These are phyloP conservation scores for Coemansia umbellata DNA, from an alignment of 192 early-diverging fungal species.

Conservation along the genomic window DNA sequence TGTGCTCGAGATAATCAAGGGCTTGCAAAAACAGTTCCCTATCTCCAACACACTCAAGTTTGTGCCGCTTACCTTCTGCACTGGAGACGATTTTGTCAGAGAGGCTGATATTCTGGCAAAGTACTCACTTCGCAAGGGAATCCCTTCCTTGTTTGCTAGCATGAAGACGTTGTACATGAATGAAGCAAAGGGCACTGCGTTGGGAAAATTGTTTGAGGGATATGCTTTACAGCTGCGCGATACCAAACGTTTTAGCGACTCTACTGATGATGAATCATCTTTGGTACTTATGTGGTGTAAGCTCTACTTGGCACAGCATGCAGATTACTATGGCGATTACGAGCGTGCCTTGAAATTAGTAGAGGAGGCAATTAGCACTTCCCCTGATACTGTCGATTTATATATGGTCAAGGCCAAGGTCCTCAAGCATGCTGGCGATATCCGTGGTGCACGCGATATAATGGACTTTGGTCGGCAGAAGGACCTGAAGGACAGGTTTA, in stretches of 20 bases:
- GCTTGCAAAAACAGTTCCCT: conserved; percentile 68
- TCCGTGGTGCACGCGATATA: conserved; percentile 61
- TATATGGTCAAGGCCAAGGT: conserved; percentile 93
- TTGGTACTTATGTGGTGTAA: conserved; percentile 83
- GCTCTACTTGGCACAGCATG: conserved; percentile 89
- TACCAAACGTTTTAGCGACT: conserved; percentile 48
- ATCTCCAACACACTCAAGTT: conserved; percentile 77
- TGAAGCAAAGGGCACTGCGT: conserved; percentile 60
- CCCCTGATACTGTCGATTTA: conserved; percentile 89
- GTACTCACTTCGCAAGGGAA: conserved; percentile 80
- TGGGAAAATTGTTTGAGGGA: conserved; percentile 66
- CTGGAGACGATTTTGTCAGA: conserved; percentile 61
- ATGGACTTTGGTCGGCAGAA: conserved; percentile 85
- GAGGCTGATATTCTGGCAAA: conserved; percentile 66
- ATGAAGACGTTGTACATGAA: conserved; percentile 69
- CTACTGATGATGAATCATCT: conserved; percentile 62
- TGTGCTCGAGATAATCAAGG: conserved; percentile 42
- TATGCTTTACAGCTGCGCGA: conserved; percentile 53
- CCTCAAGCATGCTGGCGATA: conserved; percentile 86
- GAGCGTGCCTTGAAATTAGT: conserved; percentile 73
- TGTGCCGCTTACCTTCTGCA: conserved; percentile 70
- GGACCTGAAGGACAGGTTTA: conserved; percentile 91
- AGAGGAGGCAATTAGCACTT: conserved; percentile 75
- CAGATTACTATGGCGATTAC: conserved; percentile 68
- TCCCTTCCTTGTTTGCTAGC: conserved; percentile 88